A percentile compares a stretch with the other conserved stretches of the same genome.
These are phyloP conservation scores for Suhomyces tanzawaensis DNA, from an alignment of 805 yeast species.

Conservation along the genomic window DNA sequence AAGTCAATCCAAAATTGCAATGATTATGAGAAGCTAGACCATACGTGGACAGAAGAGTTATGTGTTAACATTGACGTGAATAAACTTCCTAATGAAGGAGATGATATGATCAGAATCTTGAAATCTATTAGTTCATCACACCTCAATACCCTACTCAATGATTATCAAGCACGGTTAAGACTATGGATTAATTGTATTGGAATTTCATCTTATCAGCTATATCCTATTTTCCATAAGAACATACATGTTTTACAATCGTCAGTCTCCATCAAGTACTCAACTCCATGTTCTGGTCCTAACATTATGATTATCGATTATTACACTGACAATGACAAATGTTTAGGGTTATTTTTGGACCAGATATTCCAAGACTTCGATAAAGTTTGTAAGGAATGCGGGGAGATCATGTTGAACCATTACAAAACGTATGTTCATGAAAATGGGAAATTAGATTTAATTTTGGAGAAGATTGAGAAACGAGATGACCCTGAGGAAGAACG, in stretches of 20 bases:
- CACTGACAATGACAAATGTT: conserved; percentile 84
- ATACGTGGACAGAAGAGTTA: conserved; percentile 25
- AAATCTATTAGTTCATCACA: conserved; percentile 33
- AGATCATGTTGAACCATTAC: conserved; percentile 67
- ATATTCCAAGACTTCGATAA: conserved; percentile 63
- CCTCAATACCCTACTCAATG: conserved; percentile 48
- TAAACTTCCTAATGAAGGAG: conserved; percentile 35
- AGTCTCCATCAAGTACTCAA: conserved; percentile 78
- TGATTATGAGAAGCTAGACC: conserved; percentile 24
- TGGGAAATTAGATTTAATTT: conserved; percentile 74
- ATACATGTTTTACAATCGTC: conserved; percentile 76
- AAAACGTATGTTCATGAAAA: conserved; percentile 85
- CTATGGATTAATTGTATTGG: conserved; percentile 40
- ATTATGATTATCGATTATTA: conserved; percentile 81
- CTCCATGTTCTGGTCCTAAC: conserved; percentile 92
- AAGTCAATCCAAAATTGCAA: conserved; percentile 21
- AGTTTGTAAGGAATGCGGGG: conserved; percentile 79
- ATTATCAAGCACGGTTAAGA: conserved; percentile 48
- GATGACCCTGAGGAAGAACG: not conserved
- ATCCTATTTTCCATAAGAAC: conserved; percentile 64
- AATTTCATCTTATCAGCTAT: conserved; percentile 36
- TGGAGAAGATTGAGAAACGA: conserved; percentile 48
- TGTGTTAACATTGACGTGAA: conserved; percentile 23
- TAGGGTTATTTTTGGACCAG: conserved; percentile 87
- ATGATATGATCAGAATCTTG: conserved; percentile 37